A percentile compares a stretch with the other conserved stretches of the same genome.
Conservation (phyloP, 1,284 basidiomycete species). For the Gastroboletus turbinatus region DNA sequence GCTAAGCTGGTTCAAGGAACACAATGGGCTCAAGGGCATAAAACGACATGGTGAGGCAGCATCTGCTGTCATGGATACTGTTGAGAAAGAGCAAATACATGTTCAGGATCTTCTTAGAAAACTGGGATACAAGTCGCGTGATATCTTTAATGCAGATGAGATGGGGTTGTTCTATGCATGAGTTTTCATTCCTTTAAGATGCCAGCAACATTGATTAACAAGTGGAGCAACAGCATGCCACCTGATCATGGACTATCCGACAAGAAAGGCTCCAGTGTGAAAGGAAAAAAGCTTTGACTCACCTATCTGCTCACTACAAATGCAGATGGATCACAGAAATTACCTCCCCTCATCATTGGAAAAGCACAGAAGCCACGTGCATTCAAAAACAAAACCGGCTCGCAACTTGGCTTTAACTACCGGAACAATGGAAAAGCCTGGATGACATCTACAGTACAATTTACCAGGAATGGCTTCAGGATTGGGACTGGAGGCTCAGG, state of each 20-base stretch:
- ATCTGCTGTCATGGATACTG: background rate
- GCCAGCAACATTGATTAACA: too few species aligned
- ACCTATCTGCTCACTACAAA: background rate
- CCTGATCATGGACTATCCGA: background rate
- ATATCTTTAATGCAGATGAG: background rate
- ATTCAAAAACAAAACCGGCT: background rate
- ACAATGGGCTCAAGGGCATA: background rate
- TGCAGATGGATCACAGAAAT: background rate
- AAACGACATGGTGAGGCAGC: conserved; percentile 11
- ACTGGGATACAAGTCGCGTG: background rate
- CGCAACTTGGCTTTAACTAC: background rate
- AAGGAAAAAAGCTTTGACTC: background rate
- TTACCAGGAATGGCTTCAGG: background rate
- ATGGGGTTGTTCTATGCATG: background rate
- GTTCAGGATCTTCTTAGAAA: background rate
- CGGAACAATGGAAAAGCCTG: background rate
- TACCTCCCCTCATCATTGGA: background rate
- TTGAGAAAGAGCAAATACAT: background rate
- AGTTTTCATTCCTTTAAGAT: background rate
- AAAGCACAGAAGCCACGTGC: background rate
- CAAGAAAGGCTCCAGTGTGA: background rate
- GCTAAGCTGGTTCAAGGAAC: background rate
- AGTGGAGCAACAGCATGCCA: background rate
- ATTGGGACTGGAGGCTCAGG: background rate
- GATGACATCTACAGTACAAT: background rate